phyloP scores from a whole-genome alignment of 495 filamentous ascomycete species.

The Penicillium paxilli region DNA sequence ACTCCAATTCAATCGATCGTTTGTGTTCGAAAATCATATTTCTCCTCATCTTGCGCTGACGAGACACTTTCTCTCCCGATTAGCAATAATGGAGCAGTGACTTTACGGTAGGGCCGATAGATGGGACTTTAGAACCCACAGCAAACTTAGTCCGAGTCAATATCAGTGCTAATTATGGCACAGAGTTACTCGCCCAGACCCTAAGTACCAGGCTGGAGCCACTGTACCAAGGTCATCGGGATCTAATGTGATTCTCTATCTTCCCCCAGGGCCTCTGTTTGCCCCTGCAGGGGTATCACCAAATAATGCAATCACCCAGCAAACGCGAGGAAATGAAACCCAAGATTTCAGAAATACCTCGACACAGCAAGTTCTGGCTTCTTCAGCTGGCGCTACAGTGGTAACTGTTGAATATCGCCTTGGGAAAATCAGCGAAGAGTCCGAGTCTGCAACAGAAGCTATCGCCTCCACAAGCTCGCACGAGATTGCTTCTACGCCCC shows the following conservation, averaged over 20 bases:
- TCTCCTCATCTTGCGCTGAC: slow-evolving; percentile 8
- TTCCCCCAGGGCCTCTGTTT: slow-evolving; percentile 41
- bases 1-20: not conserved
- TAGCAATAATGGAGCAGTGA: slow-evolving; percentile 35
- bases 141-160: not conserved
- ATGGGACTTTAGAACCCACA: not conserved
- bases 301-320: not conserved
- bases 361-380: slow-evolving; percentile 28
- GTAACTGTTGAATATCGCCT: slow-evolving; percentile 46
- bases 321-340: not conserved
- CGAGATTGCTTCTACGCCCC: not conserved
- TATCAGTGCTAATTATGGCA: not conserved
- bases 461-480: not conserved
- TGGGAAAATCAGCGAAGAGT: slow-evolving; percentile 40
- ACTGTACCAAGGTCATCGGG: not conserved
- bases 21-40: not conserved
- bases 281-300: not conserved
- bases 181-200: slow-evolving; percentile 29
- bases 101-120: slow-evolving; percentile 24
- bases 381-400: slow-evolving; percentile 30
- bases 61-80: slow-evolving; percentile 27
- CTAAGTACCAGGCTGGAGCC: not conserved
- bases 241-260: slow-evolving; percentile 39
- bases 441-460: too few species aligned
- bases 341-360: not conserved